Percentiles rank a stretch among this genome's conserved stretches.
These are phyloP conservation scores for Metarhizium robertsii DNA, from an alignment of 2,329 filamentous ascomycete genomes.

Conservation along the genomic window DNA sequence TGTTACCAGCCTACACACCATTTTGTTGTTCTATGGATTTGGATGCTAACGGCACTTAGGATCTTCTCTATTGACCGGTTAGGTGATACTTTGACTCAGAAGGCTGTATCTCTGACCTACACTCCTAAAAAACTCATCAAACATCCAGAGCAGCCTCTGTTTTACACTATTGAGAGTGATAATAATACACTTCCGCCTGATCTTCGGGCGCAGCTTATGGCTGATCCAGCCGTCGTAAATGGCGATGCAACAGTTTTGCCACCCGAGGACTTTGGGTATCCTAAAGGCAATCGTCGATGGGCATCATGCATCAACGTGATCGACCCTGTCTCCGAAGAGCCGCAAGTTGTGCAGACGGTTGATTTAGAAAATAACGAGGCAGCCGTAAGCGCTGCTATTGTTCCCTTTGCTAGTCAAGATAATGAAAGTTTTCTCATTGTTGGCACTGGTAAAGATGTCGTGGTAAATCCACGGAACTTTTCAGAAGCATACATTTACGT, in stretches of 20 bases:
- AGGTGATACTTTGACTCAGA: constrained; percentile 76
- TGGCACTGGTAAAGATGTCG: constrained; percentile 86
- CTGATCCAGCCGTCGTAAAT: constrained; percentile 61
- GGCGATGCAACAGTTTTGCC: constrained; percentile 63
- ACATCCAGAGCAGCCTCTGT: constrained; percentile 79
- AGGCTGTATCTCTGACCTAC: constrained; percentile 77
- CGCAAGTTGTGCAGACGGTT: constrained; percentile 61
- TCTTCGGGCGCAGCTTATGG: constrained; percentile 64
- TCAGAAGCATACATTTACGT: constrained; percentile 81
- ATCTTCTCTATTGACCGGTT: constrained; percentile 89
- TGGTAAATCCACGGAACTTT: constrained; percentile 65
- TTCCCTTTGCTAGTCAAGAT: constrained; percentile 80
- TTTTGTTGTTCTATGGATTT: not conserved
- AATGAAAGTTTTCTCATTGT: constrained; percentile 88
- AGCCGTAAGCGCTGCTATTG: constrained; percentile 74
- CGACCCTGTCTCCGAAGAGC: constrained; percentile 69
- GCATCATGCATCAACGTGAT: constrained; percentile 91
- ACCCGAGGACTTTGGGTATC: constrained; percentile 81
- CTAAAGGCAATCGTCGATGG: constrained; percentile 77
- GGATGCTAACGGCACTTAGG: constrained; percentile 29
- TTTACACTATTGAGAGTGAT: constrained; percentile 91
- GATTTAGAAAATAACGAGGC: constrained; percentile 86
- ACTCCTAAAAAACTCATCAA: constrained; percentile 83
- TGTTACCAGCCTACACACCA: constrained; percentile 7
- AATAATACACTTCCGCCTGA: constrained; percentile 80